phyloP scores from a whole-genome alignment of 768 basidiomycete genomes.

The Thelephora ganbajun region DNA sequence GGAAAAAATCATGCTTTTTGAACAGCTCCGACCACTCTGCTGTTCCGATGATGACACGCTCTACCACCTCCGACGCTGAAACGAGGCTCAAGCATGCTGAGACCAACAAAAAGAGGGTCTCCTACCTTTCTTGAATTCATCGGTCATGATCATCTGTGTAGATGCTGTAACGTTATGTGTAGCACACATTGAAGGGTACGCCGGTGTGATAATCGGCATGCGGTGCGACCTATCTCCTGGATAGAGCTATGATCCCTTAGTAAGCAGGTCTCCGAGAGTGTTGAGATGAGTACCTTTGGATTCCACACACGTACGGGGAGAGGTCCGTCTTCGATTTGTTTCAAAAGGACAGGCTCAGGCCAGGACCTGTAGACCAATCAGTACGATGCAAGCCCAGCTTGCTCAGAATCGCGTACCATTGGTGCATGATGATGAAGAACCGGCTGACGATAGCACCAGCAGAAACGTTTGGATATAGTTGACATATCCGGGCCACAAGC shows the following conservation, averaged over 20 bases:
- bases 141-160: constrained; percentile 91
- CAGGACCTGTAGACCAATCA: constrained; percentile 55
- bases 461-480: constrained; percentile 89
- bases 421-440: constrained; percentile 97
- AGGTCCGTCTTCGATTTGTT: constrained; percentile 93
- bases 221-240: constrained; percentile 87
- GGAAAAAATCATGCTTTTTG: constrained; percentile 91
- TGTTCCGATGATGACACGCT: constrained; percentile 74
- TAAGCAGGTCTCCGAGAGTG: not conserved
- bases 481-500: constrained; percentile 98
- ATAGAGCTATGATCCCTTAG: constrained; percentile 44
- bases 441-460: constrained; percentile 93
- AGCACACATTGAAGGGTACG: constrained; percentile 97
- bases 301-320: constrained; percentile 95
- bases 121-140: constrained; percentile 86
- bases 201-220: constrained; percentile 99
- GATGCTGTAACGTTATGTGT: constrained; percentile 96
- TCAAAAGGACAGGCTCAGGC: constrained; percentile 96
- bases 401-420: constrained; percentile 49
- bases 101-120: not conserved
- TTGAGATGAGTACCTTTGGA: constrained; percentile 49
- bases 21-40: constrained; percentile 92
- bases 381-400: constrained; percentile 2
- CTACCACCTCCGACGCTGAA: constrained; percentile 82
- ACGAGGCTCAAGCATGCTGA: not conserved